Evolutionary conservation across 176 grass and related monocot species (phyloP).

Genomic region (Puya raimondii): DNA sequence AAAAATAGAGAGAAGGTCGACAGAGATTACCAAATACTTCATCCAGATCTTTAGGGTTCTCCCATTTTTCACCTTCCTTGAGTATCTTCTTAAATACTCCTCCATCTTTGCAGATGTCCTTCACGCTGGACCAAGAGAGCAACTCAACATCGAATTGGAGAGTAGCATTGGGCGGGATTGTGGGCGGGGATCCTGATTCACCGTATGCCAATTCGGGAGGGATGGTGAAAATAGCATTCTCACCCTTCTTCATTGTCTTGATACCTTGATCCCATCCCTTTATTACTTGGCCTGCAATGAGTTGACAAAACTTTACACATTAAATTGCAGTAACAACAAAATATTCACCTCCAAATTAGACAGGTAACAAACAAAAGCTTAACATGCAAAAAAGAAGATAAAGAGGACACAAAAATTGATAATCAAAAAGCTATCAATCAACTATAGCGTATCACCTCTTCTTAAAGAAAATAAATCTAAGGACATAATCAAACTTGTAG

Average conservation of each 20-base stretch:
- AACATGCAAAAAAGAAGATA: neutral
- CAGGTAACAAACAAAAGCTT: neutral
- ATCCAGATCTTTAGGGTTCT: constrained; percentile 85
- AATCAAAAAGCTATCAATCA: too few relatives aligned
- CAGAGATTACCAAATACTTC: constrained; percentile 73
- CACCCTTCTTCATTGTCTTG: constrained; percentile 98
- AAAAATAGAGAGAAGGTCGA: neutral
- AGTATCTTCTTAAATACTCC: constrained; percentile 83
- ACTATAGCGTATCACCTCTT: too few relatives aligned
- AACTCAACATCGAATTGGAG: constrained; percentile 95
- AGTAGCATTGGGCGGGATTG: constrained; percentile 75
- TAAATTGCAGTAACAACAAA: neutral
- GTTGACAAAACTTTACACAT: neutral
- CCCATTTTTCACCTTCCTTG: constrained; percentile 90
- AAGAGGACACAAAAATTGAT: neutral
- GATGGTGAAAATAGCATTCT: constrained; percentile 94
- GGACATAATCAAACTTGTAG: too few relatives aligned
- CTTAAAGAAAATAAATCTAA: too few relatives aligned
- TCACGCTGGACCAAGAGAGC: constrained; percentile 85
- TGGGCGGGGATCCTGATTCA: constrained; percentile 74
- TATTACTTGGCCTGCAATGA: constrained; percentile 71
- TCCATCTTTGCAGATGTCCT: constrained; percentile 93
- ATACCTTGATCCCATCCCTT: constrained; percentile 99
- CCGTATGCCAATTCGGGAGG: constrained; percentile 88
- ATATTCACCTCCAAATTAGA: neutral